phyloP scores from a whole-genome alignment of 176 grass and related monocot genomes.

The Phragmites australis region DNA sequence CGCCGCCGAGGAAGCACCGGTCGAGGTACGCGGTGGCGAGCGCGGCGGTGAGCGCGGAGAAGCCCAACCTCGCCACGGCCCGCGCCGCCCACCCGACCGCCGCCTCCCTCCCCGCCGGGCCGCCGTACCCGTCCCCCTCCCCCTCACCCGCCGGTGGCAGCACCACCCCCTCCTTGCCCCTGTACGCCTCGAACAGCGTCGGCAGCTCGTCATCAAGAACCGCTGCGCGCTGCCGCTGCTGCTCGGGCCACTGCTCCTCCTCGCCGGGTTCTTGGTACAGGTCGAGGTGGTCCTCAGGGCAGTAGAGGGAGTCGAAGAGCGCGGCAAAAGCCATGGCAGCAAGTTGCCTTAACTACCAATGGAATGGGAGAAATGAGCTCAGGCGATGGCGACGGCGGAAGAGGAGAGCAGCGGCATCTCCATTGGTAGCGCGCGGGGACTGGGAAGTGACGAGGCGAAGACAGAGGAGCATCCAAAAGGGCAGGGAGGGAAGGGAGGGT shows the following conservation, averaged over 20 bases:
- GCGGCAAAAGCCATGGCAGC: slow-evolving; percentile 45
- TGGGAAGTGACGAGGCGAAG: slow-evolving; percentile 18
- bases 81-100: slow-evolving; percentile 53
- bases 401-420: slow-evolving; percentile 40
- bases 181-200: slow-evolving; percentile 39
- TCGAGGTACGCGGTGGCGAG: slow-evolving; percentile 74
- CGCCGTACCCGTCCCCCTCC: slow-evolving; percentile 32
- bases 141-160: background rate
- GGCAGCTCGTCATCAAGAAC: slow-evolving; percentile 43
- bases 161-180: slow-evolving; percentile 43
- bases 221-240: background rate
- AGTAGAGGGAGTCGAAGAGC: slow-evolving; percentile 68
- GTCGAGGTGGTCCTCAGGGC: slow-evolving; percentile 69
- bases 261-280: slow-evolving; percentile 34
- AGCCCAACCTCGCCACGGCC: slow-evolving; percentile 46
- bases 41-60: slow-evolving; percentile 65
- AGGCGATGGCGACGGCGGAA: slow-evolving; percentile 20
- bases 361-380: background rate
- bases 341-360: background rate
- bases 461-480: background rate
- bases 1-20: slow-evolving; percentile 64
- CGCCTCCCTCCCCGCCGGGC: slow-evolving; percentile 43
- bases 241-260: background rate
- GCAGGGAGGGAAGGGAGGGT: slow-evolving; percentile 22
- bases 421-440: no score